Base-by-base conservation (phyloP, 2,329 filamentous ascomycete species). In the Sclerotinia minor region DNA sequence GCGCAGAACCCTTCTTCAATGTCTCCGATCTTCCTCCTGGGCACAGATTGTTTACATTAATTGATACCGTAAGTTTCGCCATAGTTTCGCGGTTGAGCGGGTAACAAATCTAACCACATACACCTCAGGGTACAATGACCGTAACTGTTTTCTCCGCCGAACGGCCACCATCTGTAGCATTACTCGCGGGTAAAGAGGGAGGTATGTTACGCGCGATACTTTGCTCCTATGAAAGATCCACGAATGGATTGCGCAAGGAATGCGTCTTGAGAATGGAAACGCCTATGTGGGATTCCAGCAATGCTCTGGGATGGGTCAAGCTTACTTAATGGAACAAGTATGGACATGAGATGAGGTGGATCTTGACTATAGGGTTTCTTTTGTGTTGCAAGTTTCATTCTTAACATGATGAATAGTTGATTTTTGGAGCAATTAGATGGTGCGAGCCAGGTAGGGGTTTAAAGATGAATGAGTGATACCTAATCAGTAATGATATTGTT, bases 161-260 rank as follows among this genome's bases (percentile, higher is more conserved):
- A 64, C 72, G 76, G 41, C 76, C 76, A 19, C 77, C 77, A 3
- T 73, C 74, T 0, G 76, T 77, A 3, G 76, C 75, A 2, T 65
- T 79, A 54, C 67, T 78, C 15, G 74, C 72, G 45, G 77, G 76
- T 8, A 74, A 73, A 24, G 76, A 79, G 67, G 76, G 76, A 3
- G 77, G 77, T 2, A 79, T 78, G 76, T 47, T 76, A 47, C 72
- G 76, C 9, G 73, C 75, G 1, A 71, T 78, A 17, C 53, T 78
- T 15, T 78, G 75, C 47, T 71, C 70, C 26, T 74, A 70, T 38
- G 66, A 69, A 66, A 54, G 60, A 50, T 47, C 59, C 8, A 70
- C 64, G 11, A 67, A 72, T 35, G 54, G 59, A 8, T 35, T 72
- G 61, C 44, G 67, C 15, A 69, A 69, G 49, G 71, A 72, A 68